Conservation (phyloP, 2,329 filamentous ascomycete species). For the Grosmannia serpens region DNA sequence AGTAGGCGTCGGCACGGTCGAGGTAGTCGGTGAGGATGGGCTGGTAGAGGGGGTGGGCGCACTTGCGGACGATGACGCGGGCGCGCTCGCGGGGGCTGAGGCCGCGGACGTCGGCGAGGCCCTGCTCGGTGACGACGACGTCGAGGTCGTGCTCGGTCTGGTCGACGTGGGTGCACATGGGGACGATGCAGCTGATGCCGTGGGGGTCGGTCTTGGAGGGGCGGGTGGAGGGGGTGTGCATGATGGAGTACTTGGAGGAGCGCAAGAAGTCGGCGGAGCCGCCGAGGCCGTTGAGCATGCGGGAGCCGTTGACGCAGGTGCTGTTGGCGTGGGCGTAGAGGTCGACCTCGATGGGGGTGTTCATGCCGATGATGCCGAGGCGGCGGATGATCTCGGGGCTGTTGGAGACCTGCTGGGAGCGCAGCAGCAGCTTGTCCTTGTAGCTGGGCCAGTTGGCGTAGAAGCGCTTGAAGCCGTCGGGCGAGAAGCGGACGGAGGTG, state of each 20-base stretch:
- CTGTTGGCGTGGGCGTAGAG: constrained; percentile 91
- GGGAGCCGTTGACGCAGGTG: constrained; percentile 77
- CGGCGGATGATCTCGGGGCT: constrained; percentile 82
- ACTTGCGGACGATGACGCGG: constrained; percentile 76
- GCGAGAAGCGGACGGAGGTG: constrained; percentile 82
- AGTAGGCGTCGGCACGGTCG: constrained; percentile 76
- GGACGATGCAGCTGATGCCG: constrained; percentile 80
- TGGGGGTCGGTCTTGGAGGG: constrained; percentile 73
- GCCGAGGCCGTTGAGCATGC: constrained; percentile 79
- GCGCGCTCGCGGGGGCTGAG: constrained; percentile 70
- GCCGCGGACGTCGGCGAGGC: constrained; percentile 75
- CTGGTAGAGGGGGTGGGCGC: constrained; percentile 73
- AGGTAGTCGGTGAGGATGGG: constrained; percentile 76
- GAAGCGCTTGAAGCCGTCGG: constrained; percentile 83
- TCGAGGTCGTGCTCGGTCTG: constrained; percentile 91
- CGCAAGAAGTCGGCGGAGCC: constrained; percentile 75
- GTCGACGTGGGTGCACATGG: constrained; percentile 85
- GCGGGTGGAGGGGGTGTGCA: constrained; percentile 79
- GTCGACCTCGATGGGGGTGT: constrained; percentile 87
- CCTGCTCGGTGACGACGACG: constrained; percentile 65
- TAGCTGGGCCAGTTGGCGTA: constrained; percentile 78
- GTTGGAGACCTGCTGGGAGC: constrained; percentile 82
- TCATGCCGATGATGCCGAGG: constrained; percentile 85
- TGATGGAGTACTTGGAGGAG: constrained; percentile 68
- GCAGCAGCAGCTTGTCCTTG: constrained; percentile 69